Percentiles rank a stretch among this genome's conserved stretches.
Evolutionary conservation across 805 yeast genomes (phyloP).

Genomic region (Candida quercuum): DNA sequence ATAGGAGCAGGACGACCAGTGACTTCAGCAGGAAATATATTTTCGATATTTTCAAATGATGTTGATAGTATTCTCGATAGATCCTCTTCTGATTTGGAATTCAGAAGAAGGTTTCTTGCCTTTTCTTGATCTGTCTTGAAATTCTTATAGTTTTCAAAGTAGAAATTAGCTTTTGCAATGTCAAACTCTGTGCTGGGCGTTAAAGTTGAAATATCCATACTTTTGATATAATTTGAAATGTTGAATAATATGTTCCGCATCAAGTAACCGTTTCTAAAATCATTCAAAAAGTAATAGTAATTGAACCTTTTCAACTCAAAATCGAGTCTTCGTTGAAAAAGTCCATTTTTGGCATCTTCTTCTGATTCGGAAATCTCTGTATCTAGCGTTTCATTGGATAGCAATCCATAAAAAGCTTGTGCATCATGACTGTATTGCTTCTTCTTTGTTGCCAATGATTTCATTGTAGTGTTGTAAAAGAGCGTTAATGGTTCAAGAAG

Average conservation of each 20-base stretch:
- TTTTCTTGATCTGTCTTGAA: constrained; percentile 2
- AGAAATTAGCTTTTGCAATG: constrained; percentile 10
- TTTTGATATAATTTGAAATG: constrained; percentile 9
- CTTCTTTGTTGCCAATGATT: constrained; percentile 9
- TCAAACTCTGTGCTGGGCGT: not conserved
- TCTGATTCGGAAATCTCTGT: not conserved
- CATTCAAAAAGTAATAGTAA: constrained; percentile 36
- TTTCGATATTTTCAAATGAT: constrained; percentile 1
- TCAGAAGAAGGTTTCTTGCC: not conserved
- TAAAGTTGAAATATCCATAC: not conserved
- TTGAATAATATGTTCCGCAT: constrained; percentile 13
- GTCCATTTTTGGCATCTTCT: constrained; percentile 27
- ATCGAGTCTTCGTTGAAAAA: constrained; percentile 28
- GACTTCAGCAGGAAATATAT: not conserved
- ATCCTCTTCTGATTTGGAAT: not conserved
- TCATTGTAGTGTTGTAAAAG: constrained; percentile 18
- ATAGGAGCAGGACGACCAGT: not conserved
- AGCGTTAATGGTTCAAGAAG: constrained; percentile 13
- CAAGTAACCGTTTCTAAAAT: constrained; percentile 19
- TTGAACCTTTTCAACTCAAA: constrained; percentile 42
- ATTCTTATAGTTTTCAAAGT: constrained; percentile 3
- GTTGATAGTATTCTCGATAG: not conserved
- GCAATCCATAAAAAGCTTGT: constrained; percentile 6
- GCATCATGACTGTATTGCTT: constrained; percentile 10
- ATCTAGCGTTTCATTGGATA: no score